Percentiles rank a stretch among this genome's conserved stretches.
These are phyloP conservation scores for Penicillium sp. DNA, from an alignment of 2,329 filamentous ascomycete species.

Conservation along the genomic window DNA sequence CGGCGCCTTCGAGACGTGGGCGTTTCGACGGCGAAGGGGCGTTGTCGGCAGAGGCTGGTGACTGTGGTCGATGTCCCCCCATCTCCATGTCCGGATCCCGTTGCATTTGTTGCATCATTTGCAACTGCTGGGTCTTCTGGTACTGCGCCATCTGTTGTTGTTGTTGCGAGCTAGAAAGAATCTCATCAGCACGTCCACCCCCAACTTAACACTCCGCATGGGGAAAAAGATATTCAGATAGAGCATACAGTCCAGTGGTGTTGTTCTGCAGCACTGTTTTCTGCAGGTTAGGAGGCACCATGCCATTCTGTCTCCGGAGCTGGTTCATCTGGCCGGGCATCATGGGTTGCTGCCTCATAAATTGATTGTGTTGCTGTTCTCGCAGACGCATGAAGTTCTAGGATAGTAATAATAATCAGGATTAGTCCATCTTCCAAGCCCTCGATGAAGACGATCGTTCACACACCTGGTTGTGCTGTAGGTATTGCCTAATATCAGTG, in stretches of 20 bases:
- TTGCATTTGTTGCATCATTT: slow-evolving; percentile 78
- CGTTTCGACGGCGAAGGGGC: slow-evolving; percentile 91
- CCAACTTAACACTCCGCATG: slow-evolving; percentile 3
- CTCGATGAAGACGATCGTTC: slow-evolving; percentile 2
- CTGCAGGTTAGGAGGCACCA: slow-evolving; percentile 54
- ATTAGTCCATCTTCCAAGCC: slow-evolving; percentile 14
- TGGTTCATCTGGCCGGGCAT: slow-evolving; percentile 56
- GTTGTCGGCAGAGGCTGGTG: slow-evolving; percentile 79
- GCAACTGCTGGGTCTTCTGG: slow-evolving; percentile 56
- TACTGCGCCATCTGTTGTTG: slow-evolving; percentile 65
- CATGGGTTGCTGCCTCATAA: slow-evolving; percentile 71
- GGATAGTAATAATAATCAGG: slow-evolving; percentile 24
- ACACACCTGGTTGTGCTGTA: slow-evolving; percentile 75
- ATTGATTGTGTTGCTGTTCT: slow-evolving; percentile 73
- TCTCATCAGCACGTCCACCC: slow-evolving; percentile 24
- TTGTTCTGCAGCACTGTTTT: slow-evolving; percentile 78
- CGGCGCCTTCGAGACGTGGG: slow-evolving; percentile 73
- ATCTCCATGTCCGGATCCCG: slow-evolving; percentile 84
- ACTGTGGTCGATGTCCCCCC: slow-evolving; percentile 75
- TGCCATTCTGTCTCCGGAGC: slow-evolving; percentile 47
- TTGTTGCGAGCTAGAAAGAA: slow-evolving; percentile 56
- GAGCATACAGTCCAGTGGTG: slow-evolving; percentile 41
- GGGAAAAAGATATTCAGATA: slow-evolving; percentile 4
- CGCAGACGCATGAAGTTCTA: slow-evolving; percentile 66
- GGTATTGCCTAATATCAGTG: slow-evolving; percentile 69